phyloP scores from a whole-genome alignment of 2,329 filamentous ascomycete species.

The Diaporthe citrichinensis region DNA sequence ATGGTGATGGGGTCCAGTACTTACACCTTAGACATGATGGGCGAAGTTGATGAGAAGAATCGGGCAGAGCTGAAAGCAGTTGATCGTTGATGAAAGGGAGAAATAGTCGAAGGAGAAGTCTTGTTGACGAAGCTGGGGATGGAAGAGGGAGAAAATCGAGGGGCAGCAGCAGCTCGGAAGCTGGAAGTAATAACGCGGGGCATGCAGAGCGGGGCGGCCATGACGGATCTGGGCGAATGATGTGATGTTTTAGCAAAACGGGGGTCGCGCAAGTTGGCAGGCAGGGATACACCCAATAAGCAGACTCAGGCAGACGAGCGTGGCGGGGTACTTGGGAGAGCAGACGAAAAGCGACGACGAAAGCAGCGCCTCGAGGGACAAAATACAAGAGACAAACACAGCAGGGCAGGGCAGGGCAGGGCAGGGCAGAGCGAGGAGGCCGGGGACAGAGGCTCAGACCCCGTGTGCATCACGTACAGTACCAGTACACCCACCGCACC shows the following conservation, averaged over 20 bases:
- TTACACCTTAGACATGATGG: conserved; percentile 84
- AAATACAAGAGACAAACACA: neutral
- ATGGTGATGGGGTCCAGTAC: conserved; percentile 52
- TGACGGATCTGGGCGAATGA: conserved; percentile 44
- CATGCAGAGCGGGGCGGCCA: conserved; percentile 54
- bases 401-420: neutral
- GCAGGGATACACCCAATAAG: conserved; percentile 42
- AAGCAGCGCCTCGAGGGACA: neutral
- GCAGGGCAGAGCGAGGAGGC: neutral
- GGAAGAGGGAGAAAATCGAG: conserved; percentile 52
- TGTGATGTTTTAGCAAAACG: conserved; percentile 41
- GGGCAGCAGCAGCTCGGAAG: conserved; percentile 50
- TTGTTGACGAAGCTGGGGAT: conserved; percentile 48
- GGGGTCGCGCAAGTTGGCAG: conserved; percentile 34
- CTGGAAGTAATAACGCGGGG: conserved; percentile 47
- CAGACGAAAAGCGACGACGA: conserved; percentile 15
- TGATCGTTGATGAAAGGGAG: conserved; percentile 51
- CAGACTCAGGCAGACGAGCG: conserved; percentile 33
- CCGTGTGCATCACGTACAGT: conserved; percentile 14
- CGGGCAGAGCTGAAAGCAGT: conserved; percentile 50
- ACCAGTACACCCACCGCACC: neutral
- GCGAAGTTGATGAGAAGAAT: conserved; percentile 53
- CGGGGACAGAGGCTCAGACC: neutral
- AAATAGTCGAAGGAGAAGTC: conserved; percentile 52
- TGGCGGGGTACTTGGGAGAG: conserved; percentile 21